A percentile compares a stretch with the other conserved stretches of the same genome.
Evolutionary conservation across 2,329 filamentous ascomycete genomes (phyloP).

Genomic region (Hypoxylon sp.): DNA sequence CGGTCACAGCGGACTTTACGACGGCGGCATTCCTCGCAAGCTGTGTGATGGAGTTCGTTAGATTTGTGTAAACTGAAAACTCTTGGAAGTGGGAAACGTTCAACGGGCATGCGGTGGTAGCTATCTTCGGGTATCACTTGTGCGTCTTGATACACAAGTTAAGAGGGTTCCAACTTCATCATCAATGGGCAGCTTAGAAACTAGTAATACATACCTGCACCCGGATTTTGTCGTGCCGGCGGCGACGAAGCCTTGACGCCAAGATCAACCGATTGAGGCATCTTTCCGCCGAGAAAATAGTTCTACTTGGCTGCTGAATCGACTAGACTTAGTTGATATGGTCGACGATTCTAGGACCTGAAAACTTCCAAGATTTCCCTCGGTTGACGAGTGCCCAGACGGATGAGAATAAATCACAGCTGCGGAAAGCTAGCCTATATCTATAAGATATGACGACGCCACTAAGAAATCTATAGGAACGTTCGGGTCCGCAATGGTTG

Average conservation of each 20-base stretch:
- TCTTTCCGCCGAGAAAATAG: conserved; percentile 11
- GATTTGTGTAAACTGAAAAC: not conserved
- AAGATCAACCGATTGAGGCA: conserved; percentile 33
- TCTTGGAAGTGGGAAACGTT: conserved; percentile 2
- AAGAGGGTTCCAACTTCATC: no score
- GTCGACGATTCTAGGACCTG: conserved; percentile 1
- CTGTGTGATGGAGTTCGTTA: conserved; percentile 11
- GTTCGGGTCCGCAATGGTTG: conserved; percentile 17
- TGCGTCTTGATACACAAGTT: conserved; percentile 13
- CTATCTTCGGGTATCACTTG: conserved; percentile 25
- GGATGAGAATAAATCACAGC: conserved; percentile 5
- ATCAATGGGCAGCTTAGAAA: no score
- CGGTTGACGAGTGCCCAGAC: conserved; percentile 7
- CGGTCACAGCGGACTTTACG: conserved; percentile 37
- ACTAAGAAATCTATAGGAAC: conserved; percentile 10
- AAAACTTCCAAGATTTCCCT: conserved; percentile 16
- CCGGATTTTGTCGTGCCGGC: conserved; percentile 34
- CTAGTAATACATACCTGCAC: conserved; percentile 30
- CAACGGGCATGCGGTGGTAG: conserved; percentile 10
- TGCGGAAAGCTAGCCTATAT: conserved; percentile 25
- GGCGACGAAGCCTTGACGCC: conserved; percentile 31
- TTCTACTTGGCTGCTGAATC: conserved; percentile 11
- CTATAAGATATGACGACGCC: conserved; percentile 19
- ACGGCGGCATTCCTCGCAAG: conserved; percentile 37
- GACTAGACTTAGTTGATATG: conserved; percentile 7